Percentiles rank a stretch among this genome's conserved stretches.
phyloP scores from a whole-genome alignment of 768 basidiomycete species.

The Trametes villosa region DNA sequence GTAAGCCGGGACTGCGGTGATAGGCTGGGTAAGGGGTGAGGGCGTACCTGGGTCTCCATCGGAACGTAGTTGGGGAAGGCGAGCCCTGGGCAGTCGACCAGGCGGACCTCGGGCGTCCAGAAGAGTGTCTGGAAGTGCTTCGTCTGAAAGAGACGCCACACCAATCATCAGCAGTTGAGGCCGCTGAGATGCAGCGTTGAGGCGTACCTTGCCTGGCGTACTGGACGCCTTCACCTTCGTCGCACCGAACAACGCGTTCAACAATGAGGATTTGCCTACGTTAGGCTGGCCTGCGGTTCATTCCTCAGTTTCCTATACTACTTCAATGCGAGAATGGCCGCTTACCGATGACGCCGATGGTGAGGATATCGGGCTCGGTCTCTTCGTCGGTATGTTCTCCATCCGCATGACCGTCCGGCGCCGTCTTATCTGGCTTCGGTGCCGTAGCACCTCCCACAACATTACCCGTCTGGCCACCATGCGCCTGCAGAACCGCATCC shows the following conservation, averaged over 20 bases:
- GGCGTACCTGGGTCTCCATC: slow-evolving; percentile 77
- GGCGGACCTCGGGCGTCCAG: slow-evolving; percentile 82
- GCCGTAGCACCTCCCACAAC: slow-evolving; percentile 47
- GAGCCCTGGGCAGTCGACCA: slow-evolving; percentile 95
- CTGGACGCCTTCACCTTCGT: slow-evolving; percentile 80
- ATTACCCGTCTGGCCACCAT: slow-evolving; percentile 48
- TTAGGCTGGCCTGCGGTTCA: slow-evolving; percentile 79
- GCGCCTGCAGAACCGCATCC: slow-evolving; percentile 58
- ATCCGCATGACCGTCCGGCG: slow-evolving; percentile 33
- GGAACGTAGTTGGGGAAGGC: slow-evolving; percentile 86
- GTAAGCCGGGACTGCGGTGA: slow-evolving; percentile 6
- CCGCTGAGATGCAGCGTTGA: neutral
- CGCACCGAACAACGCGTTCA: slow-evolving; percentile 89
- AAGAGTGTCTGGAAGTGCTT: slow-evolving; percentile 96
- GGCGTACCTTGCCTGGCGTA: slow-evolving; percentile 80
- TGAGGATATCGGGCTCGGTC: slow-evolving; percentile 60
- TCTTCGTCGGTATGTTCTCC: slow-evolving; percentile 26
- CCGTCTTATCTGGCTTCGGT: slow-evolving; percentile 34
- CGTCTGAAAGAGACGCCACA: slow-evolving; percentile 51
- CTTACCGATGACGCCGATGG: slow-evolving; percentile 80
- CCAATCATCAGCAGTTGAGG: neutral
- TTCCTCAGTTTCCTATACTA: neutral
- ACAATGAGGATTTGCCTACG: slow-evolving; percentile 90
- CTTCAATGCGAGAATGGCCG: neutral
- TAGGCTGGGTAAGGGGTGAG: neutral